Evolutionary conservation across 202 grass and related monocot species (phyloP).

Genomic region (Panicum hallii): DNA sequence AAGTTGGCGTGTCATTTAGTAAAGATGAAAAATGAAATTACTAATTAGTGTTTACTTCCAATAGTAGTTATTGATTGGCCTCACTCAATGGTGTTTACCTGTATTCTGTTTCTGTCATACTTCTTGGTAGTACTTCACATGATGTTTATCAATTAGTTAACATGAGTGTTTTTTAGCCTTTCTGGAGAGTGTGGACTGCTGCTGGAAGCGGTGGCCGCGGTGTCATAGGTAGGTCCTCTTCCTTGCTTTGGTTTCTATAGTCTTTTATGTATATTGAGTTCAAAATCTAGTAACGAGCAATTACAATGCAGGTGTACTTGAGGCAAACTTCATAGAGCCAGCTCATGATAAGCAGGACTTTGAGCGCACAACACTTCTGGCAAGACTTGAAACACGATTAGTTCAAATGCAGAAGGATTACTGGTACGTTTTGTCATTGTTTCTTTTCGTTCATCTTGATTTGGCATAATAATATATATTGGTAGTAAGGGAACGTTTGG

Average conservation of each 20-base stretch:
- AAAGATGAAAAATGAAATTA: background rate
- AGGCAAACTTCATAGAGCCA: slow-evolving; percentile 89
- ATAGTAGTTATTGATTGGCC: background rate
- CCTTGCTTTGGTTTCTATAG: slow-evolving; percentile 13
- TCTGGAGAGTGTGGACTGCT: slow-evolving; percentile 96
- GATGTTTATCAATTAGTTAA: slow-evolving; percentile 31
- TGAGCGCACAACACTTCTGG: slow-evolving; percentile 82
- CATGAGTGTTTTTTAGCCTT: slow-evolving; percentile 72
- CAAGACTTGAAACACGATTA: slow-evolving; percentile 74
- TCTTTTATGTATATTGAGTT: slow-evolving; percentile 13
- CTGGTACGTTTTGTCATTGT: slow-evolving; percentile 56
- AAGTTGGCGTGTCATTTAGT: background rate
- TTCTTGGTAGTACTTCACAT: slow-evolving; percentile 11
- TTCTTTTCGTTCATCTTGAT: slow-evolving; percentile 34
- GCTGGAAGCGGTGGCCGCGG: slow-evolving; percentile 93
- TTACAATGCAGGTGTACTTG: slow-evolving; percentile 70
- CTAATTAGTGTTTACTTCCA: slow-evolving; percentile 9
- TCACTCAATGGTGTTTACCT: slow-evolving; percentile 3
- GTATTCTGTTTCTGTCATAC: slow-evolving; percentile 13
- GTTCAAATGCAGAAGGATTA: slow-evolving; percentile 87
- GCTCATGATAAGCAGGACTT: slow-evolving; percentile 96
- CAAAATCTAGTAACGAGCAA: slow-evolving; percentile 15
- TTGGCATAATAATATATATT: slow-evolving; percentile 21
- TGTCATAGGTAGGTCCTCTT: slow-evolving; percentile 73
- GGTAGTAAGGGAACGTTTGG: background rate